These are phyloP conservation scores for Boletus edulis DNA, from an alignment of 768 basidiomycete species.

Conservation along the genomic window DNA sequence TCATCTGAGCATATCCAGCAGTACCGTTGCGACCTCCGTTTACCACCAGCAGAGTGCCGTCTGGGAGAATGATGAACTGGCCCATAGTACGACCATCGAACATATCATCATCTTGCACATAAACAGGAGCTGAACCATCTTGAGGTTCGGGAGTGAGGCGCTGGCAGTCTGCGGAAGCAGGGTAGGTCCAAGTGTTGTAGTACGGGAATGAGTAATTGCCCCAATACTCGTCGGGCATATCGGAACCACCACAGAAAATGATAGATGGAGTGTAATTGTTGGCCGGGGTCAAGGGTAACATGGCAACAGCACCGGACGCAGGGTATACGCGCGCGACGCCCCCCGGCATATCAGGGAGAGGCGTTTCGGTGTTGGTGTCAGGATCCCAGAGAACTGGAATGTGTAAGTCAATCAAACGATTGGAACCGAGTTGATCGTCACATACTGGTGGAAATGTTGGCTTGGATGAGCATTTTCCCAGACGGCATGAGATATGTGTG, in stretches of 20 bases:
- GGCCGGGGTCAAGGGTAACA: slow-evolving; percentile 87
- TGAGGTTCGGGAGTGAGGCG: slow-evolving; percentile 84
- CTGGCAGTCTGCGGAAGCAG: slow-evolving; percentile 73
- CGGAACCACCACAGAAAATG: slow-evolving; percentile 88
- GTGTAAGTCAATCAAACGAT: neutral
- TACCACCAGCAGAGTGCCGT: slow-evolving; percentile 70
- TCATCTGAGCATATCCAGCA: slow-evolving; percentile 75
- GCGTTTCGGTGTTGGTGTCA: slow-evolving; percentile 52
- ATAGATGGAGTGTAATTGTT: slow-evolving; percentile 87
- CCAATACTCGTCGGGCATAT: slow-evolving; percentile 72
- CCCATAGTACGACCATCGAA: slow-evolving; percentile 85
- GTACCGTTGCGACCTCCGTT: slow-evolving; percentile 87
- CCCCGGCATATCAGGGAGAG: slow-evolving; percentile 69
- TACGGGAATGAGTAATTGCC: slow-evolving; percentile 75
- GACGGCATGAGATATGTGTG: slow-evolving; percentile 74
- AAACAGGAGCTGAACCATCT: slow-evolving; percentile 59
- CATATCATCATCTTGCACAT: slow-evolving; percentile 75
- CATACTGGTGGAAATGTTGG: slow-evolving; percentile 51
- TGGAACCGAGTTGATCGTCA: neutral
- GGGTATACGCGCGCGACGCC: slow-evolving; percentile 82
- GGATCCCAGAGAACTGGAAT: slow-evolving; percentile 51
- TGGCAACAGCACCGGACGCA: slow-evolving; percentile 84
- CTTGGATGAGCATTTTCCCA: slow-evolving; percentile 79
- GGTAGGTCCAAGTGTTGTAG: slow-evolving; percentile 71
- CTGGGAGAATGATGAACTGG: slow-evolving; percentile 82